phyloP scores from a whole-genome alignment of 257 asterid species.

The Catharanthus roseus region DNA sequence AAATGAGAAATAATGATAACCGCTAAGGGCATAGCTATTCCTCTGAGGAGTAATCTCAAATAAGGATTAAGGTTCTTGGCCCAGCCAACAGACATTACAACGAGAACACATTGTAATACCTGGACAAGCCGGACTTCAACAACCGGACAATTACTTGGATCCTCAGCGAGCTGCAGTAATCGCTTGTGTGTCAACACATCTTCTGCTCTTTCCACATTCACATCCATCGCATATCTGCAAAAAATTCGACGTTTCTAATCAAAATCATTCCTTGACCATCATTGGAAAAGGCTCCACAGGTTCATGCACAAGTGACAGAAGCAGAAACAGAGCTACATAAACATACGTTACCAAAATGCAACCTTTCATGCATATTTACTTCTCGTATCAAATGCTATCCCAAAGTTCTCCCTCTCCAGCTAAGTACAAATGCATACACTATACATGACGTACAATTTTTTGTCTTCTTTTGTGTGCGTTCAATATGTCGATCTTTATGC shows the following conservation, averaged over 20 bases:
- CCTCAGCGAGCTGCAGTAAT: constrained; percentile 35
- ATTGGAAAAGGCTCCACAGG: not conserved
- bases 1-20: not conserved
- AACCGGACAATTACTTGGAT: constrained; percentile 36
- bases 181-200: constrained; percentile 48
- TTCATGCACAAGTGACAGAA: not conserved
- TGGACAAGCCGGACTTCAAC: constrained; percentile 50
- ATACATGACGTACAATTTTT: constrained; percentile 1
- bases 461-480: no score
- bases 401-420: not conserved
- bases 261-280: constrained; percentile 5
- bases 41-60: not conserved
- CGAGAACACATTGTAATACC: constrained; percentile 18
- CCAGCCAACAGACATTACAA: not conserved
- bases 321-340: not conserved
- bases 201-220: constrained; percentile 54
- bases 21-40: not conserved
- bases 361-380: not conserved
- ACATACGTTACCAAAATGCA: not conserved
- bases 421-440: not conserved
- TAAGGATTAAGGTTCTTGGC: not conserved
- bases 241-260: not conserved
- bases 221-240: constrained; percentile 47
- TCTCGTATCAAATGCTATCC: not conserved
- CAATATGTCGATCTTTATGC: not conserved